Percentiles rank a stretch among this genome's conserved stretches.
phyloP scores from a whole-genome alignment of 345 rosid genomes.

The Eucalyptus erythrocorys region DNA sequence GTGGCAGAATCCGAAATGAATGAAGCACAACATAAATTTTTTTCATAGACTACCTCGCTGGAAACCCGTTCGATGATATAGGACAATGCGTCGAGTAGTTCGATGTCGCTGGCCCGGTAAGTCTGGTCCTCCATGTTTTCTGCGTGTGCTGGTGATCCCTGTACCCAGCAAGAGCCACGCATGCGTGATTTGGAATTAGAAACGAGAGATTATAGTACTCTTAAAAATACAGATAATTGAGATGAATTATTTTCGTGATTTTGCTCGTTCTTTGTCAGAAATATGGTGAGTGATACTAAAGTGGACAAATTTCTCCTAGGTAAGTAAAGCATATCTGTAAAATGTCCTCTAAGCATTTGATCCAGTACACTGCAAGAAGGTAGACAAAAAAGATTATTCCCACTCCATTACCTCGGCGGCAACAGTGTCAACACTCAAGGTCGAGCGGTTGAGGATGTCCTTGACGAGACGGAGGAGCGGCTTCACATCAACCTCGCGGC shows the following conservation, averaged over 20 bases:
- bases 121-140: conserved; percentile 24
- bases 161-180: not conserved
- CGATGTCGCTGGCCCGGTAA: not conserved
- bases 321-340: not conserved
- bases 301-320: not conserved
- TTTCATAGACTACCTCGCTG: conserved; percentile 29
- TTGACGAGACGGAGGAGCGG: conserved; percentile 50
- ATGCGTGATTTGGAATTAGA: not conserved
- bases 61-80: conserved; percentile 53
- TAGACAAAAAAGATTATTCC: not conserved
- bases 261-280: not conserved
- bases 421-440: not conserved
- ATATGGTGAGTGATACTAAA: not conserved
- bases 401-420: not conserved
- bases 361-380: not conserved
- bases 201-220: not conserved
- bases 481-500: conserved; percentile 35
- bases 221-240: not conserved
- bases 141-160: not conserved
- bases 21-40: not conserved
- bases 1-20: not conserved
- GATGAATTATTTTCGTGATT: not conserved
- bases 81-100: conserved; percentile 25
- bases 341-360: not conserved
- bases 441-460: conserved; percentile 42